A percentile compares a stretch with the other conserved stretches of the same genome.
Evolutionary conservation across 2,329 filamentous ascomycete species (phyloP).

Genomic region (Orbilia brochopaga): DNA sequence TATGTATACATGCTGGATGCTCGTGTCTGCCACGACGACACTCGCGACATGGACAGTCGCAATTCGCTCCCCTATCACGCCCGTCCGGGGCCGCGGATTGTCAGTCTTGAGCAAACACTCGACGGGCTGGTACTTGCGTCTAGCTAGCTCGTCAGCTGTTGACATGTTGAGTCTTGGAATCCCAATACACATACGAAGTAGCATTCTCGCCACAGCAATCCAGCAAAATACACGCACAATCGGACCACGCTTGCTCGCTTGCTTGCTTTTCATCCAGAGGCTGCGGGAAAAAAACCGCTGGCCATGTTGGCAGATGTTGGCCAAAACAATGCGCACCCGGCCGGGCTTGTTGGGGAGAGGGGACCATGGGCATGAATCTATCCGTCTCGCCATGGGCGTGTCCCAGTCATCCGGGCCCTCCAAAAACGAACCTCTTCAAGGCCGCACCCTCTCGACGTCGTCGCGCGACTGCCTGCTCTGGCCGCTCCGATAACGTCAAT

Average conservation of each 20-base stretch:
- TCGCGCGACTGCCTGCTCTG: slow-evolving; percentile 12
- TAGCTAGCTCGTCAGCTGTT: too few species aligned
- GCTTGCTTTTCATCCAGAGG: too few species aligned
- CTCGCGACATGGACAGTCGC: neutral
- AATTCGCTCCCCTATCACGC: neutral
- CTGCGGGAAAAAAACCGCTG: neutral
- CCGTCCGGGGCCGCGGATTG: neutral
- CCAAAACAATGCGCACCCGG: too few species aligned
- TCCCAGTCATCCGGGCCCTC: slow-evolving; percentile 8
- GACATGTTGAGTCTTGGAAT: neutral
- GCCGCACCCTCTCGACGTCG: slow-evolving; percentile 9
- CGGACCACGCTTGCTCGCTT: too few species aligned
- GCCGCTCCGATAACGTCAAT: neutral
- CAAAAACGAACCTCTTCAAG: slow-evolving; percentile 23
- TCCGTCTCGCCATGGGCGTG: slow-evolving; percentile 18
- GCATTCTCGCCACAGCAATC: neutral
- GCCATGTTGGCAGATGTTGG: slow-evolving; percentile 1
- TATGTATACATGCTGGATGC: too few species aligned
- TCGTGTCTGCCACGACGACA: neutral
- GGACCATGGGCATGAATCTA: slow-evolving; percentile 31
- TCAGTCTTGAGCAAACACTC: slow-evolving; percentile 1
- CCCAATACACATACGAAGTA: too few species aligned
- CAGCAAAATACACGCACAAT: too few species aligned
- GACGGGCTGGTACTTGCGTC: too few species aligned
- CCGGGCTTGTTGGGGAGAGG: slow-evolving; percentile 13